phyloP scores from a whole-genome alignment of 345 rosid species.

The Sapria himalayana region DNA sequence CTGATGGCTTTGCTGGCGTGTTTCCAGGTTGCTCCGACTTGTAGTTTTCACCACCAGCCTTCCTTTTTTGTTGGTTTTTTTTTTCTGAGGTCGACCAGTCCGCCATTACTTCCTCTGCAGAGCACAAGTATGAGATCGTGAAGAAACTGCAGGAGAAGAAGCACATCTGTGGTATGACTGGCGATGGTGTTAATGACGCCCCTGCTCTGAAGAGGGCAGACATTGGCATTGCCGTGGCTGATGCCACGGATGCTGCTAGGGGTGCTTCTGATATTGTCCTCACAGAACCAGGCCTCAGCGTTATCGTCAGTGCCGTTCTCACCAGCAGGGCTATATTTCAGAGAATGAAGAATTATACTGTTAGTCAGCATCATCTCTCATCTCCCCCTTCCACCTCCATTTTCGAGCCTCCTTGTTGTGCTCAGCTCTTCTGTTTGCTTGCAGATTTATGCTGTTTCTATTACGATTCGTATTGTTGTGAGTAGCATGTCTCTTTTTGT shows the following conservation, averaged over 20 bases:
- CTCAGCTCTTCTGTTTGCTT: not conserved
- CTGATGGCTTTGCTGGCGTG: constrained; percentile 91
- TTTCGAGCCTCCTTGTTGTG: not conserved
- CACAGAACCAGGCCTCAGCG: constrained; percentile 88
- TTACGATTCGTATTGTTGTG: constrained; percentile 83
- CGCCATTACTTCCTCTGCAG: constrained; percentile 10
- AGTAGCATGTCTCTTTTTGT: constrained; percentile 16
- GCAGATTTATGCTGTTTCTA: constrained; percentile 90
- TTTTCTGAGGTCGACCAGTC: not conserved
- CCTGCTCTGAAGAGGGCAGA: constrained; percentile 90
- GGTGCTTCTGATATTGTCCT: constrained; percentile 89
- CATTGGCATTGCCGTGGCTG: constrained; percentile 90
- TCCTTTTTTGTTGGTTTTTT: constrained; percentile 3
- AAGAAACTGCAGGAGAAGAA: constrained; percentile 66
- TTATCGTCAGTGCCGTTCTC: constrained; percentile 75
- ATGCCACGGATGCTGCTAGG: constrained; percentile 95
- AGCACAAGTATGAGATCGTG: constrained; percentile 83
- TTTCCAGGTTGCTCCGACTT: constrained; percentile 42
- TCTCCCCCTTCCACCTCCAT: constrained; percentile 1
- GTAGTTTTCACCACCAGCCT: not conserved
- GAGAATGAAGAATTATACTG: constrained; percentile 94
- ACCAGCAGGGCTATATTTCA: constrained; percentile 90
- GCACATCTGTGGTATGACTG: constrained; percentile 91
- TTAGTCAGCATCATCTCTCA: constrained; percentile 12
- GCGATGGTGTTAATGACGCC: constrained; percentile 93